Conservation (phyloP, 768 basidiomycete genomes). For the Leccinum ochraceum region DNA sequence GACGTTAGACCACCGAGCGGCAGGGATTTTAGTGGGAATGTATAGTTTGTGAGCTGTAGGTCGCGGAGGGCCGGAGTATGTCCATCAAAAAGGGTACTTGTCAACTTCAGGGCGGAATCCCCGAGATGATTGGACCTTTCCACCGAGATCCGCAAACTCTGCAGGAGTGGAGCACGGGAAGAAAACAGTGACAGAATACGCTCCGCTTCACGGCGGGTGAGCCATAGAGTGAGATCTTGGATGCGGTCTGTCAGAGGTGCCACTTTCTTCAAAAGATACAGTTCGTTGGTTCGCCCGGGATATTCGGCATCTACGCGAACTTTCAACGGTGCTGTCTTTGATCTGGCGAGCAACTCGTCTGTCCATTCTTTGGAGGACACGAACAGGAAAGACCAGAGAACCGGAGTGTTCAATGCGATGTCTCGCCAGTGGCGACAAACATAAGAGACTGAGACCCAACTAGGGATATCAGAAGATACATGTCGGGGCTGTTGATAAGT, state of each 20-base stretch:
- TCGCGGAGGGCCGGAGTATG: constrained; percentile 36
- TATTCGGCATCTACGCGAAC: constrained; percentile 29
- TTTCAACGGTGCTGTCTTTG: constrained; percentile 39
- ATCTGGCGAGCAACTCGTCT: constrained; percentile 45
- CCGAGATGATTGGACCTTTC: constrained; percentile 18
- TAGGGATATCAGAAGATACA: constrained; percentile 8
- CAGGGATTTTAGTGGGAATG: constrained; percentile 38
- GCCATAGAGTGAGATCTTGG: constrained; percentile 32
- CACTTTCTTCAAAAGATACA: constrained; percentile 33
- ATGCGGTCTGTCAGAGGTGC: constrained; percentile 37
- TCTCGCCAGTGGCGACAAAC: constrained; percentile 42
- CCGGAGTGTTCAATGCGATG: constrained; percentile 41
- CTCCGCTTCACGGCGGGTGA: constrained; percentile 17
- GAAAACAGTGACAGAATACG: constrained; percentile 29
- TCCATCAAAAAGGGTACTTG: constrained; percentile 32
- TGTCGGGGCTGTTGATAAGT: not conserved
- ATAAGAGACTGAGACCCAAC: constrained; percentile 26
- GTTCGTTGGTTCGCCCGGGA: constrained; percentile 26
- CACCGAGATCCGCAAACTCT: constrained; percentile 29
- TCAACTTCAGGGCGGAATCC: constrained; percentile 24
- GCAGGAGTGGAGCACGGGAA: constrained; percentile 35
- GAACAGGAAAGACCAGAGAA: constrained; percentile 41
- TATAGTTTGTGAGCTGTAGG: constrained; percentile 38
- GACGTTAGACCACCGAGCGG: constrained; percentile 38
- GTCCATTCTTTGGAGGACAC: constrained; percentile 39